Conservation (phyloP, 129 eudicot species). For the Lactuca saligna region DNA sequence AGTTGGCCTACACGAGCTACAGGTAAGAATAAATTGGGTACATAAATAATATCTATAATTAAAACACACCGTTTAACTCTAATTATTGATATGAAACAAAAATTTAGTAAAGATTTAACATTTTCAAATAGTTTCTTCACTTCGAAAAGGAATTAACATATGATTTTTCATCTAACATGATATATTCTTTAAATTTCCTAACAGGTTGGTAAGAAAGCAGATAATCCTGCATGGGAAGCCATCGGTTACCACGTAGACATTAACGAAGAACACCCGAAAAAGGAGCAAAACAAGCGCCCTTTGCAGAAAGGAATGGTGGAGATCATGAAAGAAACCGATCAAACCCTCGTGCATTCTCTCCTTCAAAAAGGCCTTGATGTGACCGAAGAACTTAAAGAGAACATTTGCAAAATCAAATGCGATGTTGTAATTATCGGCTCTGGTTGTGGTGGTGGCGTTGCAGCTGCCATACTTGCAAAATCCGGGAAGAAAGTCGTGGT, state of each 20-base stretch:
- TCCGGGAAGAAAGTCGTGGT: conserved; percentile 81
- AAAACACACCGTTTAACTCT: not conserved
- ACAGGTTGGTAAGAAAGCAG: conserved; percentile 59
- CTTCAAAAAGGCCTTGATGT: conserved; percentile 60
- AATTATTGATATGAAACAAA: not conserved
- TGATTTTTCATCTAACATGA: not conserved
- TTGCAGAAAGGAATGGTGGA: conserved; percentile 73
- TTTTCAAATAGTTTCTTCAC: not conserved
- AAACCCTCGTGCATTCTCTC: conserved; percentile 45
- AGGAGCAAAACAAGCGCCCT: conserved; percentile 43
- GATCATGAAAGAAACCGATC: conserved; percentile 53
- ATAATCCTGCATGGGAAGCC: conserved; percentile 75
- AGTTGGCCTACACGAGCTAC: not conserved
- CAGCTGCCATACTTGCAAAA: conserved; percentile 70
- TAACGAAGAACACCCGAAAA: conserved; percentile 9
- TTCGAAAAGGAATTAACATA: not conserved
- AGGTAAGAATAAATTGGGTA: too few species aligned
- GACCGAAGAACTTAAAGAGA: conserved; percentile 39
- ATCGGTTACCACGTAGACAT: conserved; percentile 48
- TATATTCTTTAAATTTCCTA: not conserved
- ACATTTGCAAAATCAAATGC: conserved; percentile 55
- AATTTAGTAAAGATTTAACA: not conserved
- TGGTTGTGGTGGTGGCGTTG: conserved; percentile 94
- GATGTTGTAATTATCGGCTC: conserved; percentile 91
- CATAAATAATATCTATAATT: too few species aligned